Percentiles rank a stretch among this genome's conserved stretches.
phyloP scores from a whole-genome alignment of 768 basidiomycete species.

The Kondoa malvinella region DNA sequence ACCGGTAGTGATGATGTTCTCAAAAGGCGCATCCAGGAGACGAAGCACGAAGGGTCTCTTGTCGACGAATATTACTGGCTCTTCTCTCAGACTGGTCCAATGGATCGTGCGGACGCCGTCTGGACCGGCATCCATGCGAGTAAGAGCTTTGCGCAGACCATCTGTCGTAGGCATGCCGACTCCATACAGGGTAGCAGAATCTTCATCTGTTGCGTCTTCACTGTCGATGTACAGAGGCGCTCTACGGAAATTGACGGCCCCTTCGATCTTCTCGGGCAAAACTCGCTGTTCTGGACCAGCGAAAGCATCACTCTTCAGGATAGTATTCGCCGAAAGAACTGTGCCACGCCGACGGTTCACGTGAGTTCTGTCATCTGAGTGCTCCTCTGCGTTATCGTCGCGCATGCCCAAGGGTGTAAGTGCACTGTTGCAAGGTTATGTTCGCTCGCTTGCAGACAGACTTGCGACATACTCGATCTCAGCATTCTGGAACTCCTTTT shows the following conservation, averaged over 20 bases:
- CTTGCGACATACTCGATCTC: constrained; percentile 41
- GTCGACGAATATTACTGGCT: constrained; percentile 59
- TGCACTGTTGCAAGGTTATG: no score
- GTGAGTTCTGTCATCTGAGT: constrained; percentile 77
- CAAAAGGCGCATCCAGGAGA: constrained; percentile 65
- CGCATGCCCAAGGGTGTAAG: constrained; percentile 51
- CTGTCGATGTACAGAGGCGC: constrained; percentile 4
- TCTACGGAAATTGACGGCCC: constrained; percentile 76
- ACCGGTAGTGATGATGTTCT: constrained; percentile 96
- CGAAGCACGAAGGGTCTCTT: constrained; percentile 52
- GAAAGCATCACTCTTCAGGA: constrained; percentile 91
- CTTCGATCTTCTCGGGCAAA: constrained; percentile 87
- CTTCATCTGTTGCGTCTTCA: not conserved
- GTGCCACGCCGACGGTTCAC: constrained; percentile 68
- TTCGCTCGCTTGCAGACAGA: no score
- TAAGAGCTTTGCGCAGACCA: constrained; percentile 62
- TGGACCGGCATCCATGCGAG: constrained; percentile 61
- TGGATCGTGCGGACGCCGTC: constrained; percentile 57
- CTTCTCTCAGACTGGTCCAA: constrained; percentile 75
- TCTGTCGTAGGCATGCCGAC: constrained; percentile 91
- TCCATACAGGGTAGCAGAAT: constrained; percentile 26
- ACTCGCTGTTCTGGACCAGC: constrained; percentile 90
- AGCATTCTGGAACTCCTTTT: constrained; percentile 51
- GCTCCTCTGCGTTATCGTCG: constrained; percentile 51
- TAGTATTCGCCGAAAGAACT: constrained; percentile 76